Base-by-base conservation (phyloP, 768 basidiomycete genomes). In the Boletales sp. region DNA sequence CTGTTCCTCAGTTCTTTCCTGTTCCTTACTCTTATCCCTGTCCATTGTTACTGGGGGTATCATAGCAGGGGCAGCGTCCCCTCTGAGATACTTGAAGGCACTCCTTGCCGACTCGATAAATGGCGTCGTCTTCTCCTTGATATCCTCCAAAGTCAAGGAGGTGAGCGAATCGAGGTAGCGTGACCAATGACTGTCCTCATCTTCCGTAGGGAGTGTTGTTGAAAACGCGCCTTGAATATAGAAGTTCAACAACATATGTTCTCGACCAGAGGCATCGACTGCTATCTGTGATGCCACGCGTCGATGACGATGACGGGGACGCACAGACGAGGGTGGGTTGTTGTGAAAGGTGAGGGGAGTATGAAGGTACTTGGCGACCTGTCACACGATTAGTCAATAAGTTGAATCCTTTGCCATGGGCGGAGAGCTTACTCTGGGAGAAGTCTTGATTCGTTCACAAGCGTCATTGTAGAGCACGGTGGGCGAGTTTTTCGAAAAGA, bases 401-500 rank as follows among this genome's bases (percentile, higher is more conserved):
- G 19, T 28, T 7, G 25, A 32, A 19, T 41, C 40, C 33, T 31
- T 17, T 7, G 40, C 17, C 17, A 35, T 14, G 11, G 30, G 21
- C 33, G 35, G 43, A 37, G 21, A 40, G 62, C 74, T 37, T 53
- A 81, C 79, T 61, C 65, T 68, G 17, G 70, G 63, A 3, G 80
- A 82, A 1, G 63, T 62, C 51, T 75, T 73, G 48, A 81, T 77
- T 46, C 69, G 70, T 30, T 78, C 70, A 60, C 80, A 81, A 21
- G 79, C 75, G 35, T 79, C 74, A 37, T 79, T 79, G 60, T 90
- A 90, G 31, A 93, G 69, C 25, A 89, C 87, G 5, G 90, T 90
- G 6, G 90, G 87, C 25, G 89, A 91, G 64, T 93, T 93, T 64
- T 79, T 83, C n/a, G 90, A 90, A 65, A 91, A 90, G 8, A 92